These are phyloP conservation scores for Nannizziopsis barbatae DNA, from an alignment of 2,329 filamentous ascomycete genomes.

Conservation along the genomic window DNA sequence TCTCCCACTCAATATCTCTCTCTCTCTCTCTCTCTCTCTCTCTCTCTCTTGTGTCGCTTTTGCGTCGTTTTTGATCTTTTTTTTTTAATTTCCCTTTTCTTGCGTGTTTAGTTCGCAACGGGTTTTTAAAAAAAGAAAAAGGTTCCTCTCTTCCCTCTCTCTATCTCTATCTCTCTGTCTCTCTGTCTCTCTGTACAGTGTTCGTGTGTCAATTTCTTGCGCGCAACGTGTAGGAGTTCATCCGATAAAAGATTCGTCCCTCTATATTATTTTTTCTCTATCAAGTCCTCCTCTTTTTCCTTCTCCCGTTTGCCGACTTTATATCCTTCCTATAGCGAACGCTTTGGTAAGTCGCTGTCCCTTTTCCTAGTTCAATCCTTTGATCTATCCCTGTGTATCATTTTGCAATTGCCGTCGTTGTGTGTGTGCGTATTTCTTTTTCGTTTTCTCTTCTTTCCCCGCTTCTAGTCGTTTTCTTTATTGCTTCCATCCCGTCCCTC, in stretches of 20 bases:
- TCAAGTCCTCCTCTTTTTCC: neutral
- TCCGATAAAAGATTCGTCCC: neutral
- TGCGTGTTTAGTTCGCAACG: conserved; percentile 9
- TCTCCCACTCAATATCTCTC: conserved; percentile 5
- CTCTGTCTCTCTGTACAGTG: conserved; percentile 7
- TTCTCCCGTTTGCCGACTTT: conserved; percentile 1
- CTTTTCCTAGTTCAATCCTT: neutral
- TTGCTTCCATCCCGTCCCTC: neutral
- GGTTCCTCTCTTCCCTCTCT: neutral
- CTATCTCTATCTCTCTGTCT: neutral
- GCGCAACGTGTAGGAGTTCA: conserved; percentile 3
- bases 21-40: neutral
- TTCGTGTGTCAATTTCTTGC: conserved; percentile 1
- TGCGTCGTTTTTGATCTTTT: conserved; percentile 4
- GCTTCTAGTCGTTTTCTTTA: neutral
- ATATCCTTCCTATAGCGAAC: too few relatives aligned
- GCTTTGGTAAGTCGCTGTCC: conserved; percentile 1
- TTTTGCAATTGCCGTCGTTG: neutral
- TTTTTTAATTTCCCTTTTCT: conserved; percentile 1
- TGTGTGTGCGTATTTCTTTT: neutral
- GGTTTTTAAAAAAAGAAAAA: conserved; percentile 8
- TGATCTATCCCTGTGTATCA: too few relatives aligned
- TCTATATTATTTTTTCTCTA: neutral
- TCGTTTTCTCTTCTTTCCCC: neutral
- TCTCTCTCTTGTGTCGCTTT: too few relatives aligned